These are phyloP conservation scores for Bacidia gigantensis DNA, from an alignment of 495 filamentous ascomycete genomes.

Conservation along the genomic window DNA sequence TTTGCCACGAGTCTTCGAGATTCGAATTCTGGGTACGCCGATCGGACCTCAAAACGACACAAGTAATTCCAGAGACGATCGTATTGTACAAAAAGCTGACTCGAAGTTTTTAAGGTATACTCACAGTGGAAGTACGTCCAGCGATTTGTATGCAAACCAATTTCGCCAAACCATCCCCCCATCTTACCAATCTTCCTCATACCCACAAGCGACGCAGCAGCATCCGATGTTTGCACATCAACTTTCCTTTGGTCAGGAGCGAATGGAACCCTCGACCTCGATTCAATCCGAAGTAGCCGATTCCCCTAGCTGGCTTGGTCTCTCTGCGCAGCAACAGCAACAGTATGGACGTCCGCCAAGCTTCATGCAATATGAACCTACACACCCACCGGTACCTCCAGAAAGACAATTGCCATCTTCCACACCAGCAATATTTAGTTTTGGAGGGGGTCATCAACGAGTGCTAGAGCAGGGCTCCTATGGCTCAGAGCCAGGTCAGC, in stretches of 20 bases:
- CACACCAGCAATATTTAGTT: neutral
- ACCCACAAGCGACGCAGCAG: neutral
- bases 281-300: neutral
- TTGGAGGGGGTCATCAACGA: neutral
- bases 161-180: neutral
- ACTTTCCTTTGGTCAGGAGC: neutral
- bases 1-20: conserved; percentile 10
- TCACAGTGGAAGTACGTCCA: neutral
- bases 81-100: neutral
- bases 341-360: neutral
- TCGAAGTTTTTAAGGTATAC: neutral
- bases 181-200: neutral
- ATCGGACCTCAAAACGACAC: neutral
- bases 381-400: neutral
- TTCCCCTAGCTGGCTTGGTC: neutral
- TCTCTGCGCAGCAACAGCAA: neutral
- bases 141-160: neutral
- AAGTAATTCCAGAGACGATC: neutral
- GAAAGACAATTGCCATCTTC: neutral
- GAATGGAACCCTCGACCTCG: neutral
- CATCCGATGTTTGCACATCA: neutral
- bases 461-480: neutral
- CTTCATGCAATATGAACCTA: neutral
- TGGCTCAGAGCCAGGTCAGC: neutral
- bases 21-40: neutral